Base-by-base conservation (phyloP, 2,329 filamentous ascomycete genomes). In the Dichotomopilus funicola region DNA sequence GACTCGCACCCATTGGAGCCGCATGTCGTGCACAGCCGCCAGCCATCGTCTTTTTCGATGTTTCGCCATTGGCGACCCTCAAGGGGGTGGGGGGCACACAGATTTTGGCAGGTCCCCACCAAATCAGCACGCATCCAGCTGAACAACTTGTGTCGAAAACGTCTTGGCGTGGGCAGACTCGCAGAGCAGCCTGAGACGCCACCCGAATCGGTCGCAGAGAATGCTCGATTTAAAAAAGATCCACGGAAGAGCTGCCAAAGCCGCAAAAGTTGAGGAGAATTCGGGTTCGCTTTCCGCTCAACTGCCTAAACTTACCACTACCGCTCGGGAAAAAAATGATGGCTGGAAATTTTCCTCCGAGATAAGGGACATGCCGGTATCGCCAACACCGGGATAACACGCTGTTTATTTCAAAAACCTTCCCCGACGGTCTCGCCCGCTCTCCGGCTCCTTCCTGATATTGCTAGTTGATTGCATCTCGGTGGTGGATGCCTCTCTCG, bases 41-140 rank as follows among this genome's bases (percentile, higher is more conserved):
- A 55, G 56, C 56, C 56, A 53, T 56, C 27, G 31, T 33, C 46
- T 56, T 58, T 58, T 54, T 58, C 13, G 35, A 46, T 40, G 58
- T 47, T 55, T 51, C 41, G 51, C 50, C 34, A 55, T 52, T 56
- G 54, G 53, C 40, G 35, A 31, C 6, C 19, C 6, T 12, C 9
- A 40, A 19, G 7, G 11, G 34, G 11, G 11, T 8, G 35, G 56
- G 49, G 56, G 49, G 53, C 49, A 36, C 12, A 10, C 44, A 43
- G 36, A 35, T 40, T 54, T 36, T 43, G 35, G 36, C 1, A 36
- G 12, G 40, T 9, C 45, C 38, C 54, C 48, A 44, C 56, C 38
- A 45, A 45, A 44, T 46, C 49, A 47, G 49, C 31, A 27, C 27
- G 36, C 43, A 41, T 13, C 35, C 31, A 36, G 33, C 40, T 36